Evolutionary conservation across 2,329 filamentous ascomycete genomes (phyloP).

Genomic region (Beauveria bassiana): DNA sequence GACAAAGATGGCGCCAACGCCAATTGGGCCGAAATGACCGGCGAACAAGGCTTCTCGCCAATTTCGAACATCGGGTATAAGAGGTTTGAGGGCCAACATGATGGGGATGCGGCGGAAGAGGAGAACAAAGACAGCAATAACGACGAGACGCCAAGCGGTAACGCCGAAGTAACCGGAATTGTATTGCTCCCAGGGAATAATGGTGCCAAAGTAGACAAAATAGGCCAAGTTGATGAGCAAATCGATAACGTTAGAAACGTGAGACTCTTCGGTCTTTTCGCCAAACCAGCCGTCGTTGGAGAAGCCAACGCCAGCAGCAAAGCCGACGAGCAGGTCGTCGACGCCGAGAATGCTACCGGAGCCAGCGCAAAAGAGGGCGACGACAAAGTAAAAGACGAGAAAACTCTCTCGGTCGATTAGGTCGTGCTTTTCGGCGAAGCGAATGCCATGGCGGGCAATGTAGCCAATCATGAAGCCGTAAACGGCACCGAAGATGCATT

Average conservation of each 20-base stretch:
- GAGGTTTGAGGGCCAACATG: conserved; percentile 82
- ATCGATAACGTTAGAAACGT: conserved; percentile 99
- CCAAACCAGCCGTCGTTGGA: conserved; percentile 99
- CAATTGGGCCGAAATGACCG: conserved; percentile 95
- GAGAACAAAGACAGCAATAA: conserved; percentile 87
- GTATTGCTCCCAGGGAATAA: conserved; percentile 92
- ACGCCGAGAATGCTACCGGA: conserved; percentile 85
- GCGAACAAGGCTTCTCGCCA: conserved; percentile 97
- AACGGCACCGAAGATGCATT: conserved; percentile 86
- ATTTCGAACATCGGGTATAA: conserved; percentile 95
- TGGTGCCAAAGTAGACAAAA: conserved; percentile 95
- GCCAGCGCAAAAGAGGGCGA: conserved; percentile 91
- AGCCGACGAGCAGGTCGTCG: conserved; percentile 90
- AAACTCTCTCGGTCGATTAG: conserved; percentile 95
- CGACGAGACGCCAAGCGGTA: conserved; percentile 81
- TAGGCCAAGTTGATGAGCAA: conserved; percentile 93
- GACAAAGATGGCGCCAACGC: conserved; percentile 92
- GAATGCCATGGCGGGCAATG: conserved; percentile 82
- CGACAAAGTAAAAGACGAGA: conserved; percentile 95
- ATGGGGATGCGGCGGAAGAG: conserved; percentile 93
- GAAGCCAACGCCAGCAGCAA: conserved; percentile 94
- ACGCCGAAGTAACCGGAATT: conserved; percentile 69
- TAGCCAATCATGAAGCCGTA: conserved; percentile 87
- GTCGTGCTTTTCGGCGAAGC: conserved; percentile 73
- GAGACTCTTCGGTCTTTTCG: conserved; percentile 95